Conservation (phyloP, 2,329 filamentous ascomycete genomes). For the Cytospora mali region DNA sequence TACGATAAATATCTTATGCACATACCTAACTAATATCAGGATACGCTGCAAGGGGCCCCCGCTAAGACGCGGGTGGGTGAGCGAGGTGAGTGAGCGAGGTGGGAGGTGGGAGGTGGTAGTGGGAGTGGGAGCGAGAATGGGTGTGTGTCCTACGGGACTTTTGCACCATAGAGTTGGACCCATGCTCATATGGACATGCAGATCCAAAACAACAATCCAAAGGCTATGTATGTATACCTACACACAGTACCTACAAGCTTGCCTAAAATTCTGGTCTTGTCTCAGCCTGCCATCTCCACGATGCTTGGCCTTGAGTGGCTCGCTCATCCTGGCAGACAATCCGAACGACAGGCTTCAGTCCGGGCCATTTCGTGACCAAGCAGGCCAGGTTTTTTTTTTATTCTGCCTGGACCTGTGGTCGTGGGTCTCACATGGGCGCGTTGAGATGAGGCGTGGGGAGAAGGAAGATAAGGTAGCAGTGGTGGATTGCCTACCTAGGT, state of each 20-base stretch:
- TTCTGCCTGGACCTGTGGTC: slow-evolving; percentile 12
- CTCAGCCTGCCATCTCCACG: not conserved
- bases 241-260: too few relatives aligned
- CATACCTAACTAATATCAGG: not conserved
- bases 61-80: slow-evolving; percentile 7
- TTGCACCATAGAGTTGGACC: not conserved
- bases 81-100: not conserved
- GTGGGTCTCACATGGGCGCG: not conserved
- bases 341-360: not conserved
- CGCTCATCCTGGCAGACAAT: not conserved
- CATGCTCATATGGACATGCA: too few relatives aligned
- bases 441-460: slow-evolving; percentile 21
- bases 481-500: too few relatives aligned
- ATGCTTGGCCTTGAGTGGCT: too few relatives aligned
- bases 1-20: not conserved
- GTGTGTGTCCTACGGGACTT: not conserved
- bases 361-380: not conserved
- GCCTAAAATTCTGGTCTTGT: not conserved
- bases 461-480: slow-evolving; percentile 20
- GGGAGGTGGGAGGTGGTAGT: not conserved
- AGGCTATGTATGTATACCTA: not conserved
- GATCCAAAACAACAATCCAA: not conserved
- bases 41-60: slow-evolving; percentile 6
- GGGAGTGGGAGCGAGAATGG: too few relatives aligned
- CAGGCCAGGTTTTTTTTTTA: too few relatives aligned